Conservation (phyloP, 768 basidiomycete genomes). For the Neoboletus magnificus region DNA sequence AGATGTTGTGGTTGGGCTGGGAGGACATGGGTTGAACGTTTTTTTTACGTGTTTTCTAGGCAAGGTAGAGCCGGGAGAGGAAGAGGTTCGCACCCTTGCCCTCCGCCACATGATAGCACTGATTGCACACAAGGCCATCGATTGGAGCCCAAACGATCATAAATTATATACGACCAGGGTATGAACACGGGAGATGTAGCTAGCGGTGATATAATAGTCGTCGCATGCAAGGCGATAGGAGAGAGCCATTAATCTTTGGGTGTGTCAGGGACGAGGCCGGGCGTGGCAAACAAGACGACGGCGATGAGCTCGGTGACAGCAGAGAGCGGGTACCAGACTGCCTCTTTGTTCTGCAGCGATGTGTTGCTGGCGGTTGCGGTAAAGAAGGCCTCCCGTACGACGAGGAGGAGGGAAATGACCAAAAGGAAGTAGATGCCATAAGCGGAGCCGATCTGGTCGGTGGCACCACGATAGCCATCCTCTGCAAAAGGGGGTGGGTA, state of each 20-base stretch:
- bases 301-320: constrained; percentile 33
- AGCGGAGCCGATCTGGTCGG: constrained; percentile 10
- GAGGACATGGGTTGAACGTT: constrained; percentile 32
- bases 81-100: constrained; percentile 23
- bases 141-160: not conserved
- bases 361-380: constrained; percentile 19
- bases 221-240: not conserved
- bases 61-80: not conserved
- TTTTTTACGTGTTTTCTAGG: constrained; percentile 4
- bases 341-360: constrained; percentile 25
- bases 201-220: constrained; percentile 4
- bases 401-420: constrained; percentile 21
- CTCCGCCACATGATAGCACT: constrained; percentile 18
- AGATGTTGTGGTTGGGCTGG: constrained; percentile 35
- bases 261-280: constrained; percentile 31
- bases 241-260: not conserved
- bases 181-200: constrained; percentile 3
- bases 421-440: constrained; percentile 25
- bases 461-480: not conserved
- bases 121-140: constrained; percentile 5
- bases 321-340: constrained; percentile 32
- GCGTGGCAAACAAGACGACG: constrained; percentile 24
- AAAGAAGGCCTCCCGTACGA: constrained; percentile 32
- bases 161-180: not conserved
- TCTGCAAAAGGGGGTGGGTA: constrained; percentile 2